Conservation (phyloP, 306 rosid genomes). For the Dryas alaskensis region DNA sequence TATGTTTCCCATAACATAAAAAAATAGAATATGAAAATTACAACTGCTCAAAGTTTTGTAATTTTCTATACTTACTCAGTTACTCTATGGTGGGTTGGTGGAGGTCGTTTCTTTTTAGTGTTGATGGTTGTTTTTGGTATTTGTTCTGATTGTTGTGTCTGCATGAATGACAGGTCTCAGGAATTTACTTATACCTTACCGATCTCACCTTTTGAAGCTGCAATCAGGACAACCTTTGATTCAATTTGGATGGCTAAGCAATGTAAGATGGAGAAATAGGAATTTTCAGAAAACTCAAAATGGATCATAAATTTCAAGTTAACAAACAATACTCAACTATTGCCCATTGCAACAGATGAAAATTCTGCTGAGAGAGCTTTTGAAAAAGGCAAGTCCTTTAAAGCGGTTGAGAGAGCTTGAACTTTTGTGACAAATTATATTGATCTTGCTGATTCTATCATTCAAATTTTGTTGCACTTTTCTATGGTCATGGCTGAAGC, state of each 20-base stretch:
- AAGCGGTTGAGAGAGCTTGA: no score
- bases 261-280: slow-evolving; percentile 60
- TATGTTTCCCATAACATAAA: background rate
- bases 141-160: slow-evolving; percentile 16
- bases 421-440: no score
- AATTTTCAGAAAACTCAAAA: slow-evolving; percentile 35
- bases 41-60: background rate
- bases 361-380: background rate
- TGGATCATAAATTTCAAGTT: slow-evolving; percentile 5
- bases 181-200: slow-evolving; percentile 73
- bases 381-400: no score
- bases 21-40: background rate
- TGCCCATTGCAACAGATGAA: background rate
- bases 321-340: background rate
- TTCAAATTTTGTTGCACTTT: no score
- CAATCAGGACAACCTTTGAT: slow-evolving; percentile 45
- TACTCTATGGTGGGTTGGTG: background rate
- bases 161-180: slow-evolving; percentile 61
- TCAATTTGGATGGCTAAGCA: slow-evolving; percentile 86
- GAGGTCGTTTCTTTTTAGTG: background rate
- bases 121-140: slow-evolving; percentile 4
- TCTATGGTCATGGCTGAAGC: no score
- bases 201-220: slow-evolving; percentile 56
- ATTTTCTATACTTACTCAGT: background rate
- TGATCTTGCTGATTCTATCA: no score